These are phyloP conservation scores for Agaricus bisporus DNA, from an alignment of 768 basidiomycete genomes.

Conservation along the genomic window DNA sequence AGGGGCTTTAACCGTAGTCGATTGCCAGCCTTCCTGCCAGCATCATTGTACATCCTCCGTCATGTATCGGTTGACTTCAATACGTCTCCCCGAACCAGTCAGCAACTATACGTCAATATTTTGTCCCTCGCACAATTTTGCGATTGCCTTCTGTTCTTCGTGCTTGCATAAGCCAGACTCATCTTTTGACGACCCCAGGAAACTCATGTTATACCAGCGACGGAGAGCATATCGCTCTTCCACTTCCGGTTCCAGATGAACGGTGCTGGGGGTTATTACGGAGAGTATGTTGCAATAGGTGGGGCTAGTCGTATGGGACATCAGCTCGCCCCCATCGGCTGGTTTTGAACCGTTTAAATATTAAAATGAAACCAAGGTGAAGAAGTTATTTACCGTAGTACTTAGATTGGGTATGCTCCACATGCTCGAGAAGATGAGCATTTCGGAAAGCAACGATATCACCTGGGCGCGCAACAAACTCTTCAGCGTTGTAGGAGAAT, in stretches of 20 bases:
- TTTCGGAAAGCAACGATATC: constrained; percentile 91
- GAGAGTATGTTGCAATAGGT: constrained; percentile 38
- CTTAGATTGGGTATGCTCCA: too few relatives aligned
- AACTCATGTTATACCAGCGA: constrained; percentile 78
- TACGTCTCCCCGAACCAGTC: too few relatives aligned
- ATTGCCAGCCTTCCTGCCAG: too few relatives aligned
- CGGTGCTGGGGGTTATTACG: constrained; percentile 71
- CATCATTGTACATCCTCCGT: too few relatives aligned
- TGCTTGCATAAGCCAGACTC: too few relatives aligned
- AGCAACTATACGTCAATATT: too few relatives aligned
- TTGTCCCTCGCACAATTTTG: too few relatives aligned
- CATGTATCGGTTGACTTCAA: too few relatives aligned
- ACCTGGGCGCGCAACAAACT: constrained; percentile 46
- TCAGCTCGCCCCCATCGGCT: neutral
- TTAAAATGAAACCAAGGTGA: neutral
- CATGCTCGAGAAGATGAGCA: constrained; percentile 75
- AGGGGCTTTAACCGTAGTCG: too few relatives aligned
- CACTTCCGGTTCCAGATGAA: constrained; percentile 87
- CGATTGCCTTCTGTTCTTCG: too few relatives aligned
- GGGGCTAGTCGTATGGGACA: too few relatives aligned
- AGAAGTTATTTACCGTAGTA: constrained; percentile 21
- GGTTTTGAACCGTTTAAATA: neutral
- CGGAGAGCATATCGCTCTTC: constrained; percentile 75
- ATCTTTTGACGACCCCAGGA: too few relatives aligned
- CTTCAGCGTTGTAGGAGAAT: constrained; percentile 94